Conservation (phyloP, 1,139 yeast species). For the Lodderomyces pseudojiufengensis region DNA sequence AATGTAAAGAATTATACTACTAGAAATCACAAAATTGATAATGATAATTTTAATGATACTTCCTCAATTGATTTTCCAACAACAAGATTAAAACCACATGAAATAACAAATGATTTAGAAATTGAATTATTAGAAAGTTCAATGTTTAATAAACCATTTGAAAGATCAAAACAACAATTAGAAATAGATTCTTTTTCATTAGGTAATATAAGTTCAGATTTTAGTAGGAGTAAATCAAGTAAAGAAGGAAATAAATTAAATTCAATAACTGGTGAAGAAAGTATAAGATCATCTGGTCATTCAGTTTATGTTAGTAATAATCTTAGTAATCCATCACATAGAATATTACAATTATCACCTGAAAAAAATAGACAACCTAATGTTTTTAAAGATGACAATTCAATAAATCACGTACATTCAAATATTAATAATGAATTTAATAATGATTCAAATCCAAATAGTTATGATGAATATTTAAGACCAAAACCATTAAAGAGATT, state of each 20-base stretch:
- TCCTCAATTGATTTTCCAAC: slow-evolving; percentile 9
- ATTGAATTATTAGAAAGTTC: slow-evolving; percentile 9
- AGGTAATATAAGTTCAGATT: neutral
- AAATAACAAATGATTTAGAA: slow-evolving; percentile 13
- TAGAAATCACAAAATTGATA: neutral
- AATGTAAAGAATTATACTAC: neutral
- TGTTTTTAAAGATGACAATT: neutral
- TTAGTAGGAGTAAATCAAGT: neutral
- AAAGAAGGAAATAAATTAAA: neutral
- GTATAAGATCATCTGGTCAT: no score
- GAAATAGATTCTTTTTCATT: neutral
- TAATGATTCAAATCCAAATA: no score
- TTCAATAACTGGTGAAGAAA: no score
- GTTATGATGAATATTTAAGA: neutral
- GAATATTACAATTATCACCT: no score
- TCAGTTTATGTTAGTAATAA: no score
- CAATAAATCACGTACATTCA: no score
- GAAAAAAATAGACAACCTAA: neutral
- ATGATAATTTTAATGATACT: slow-evolving; percentile 1
- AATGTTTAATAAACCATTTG: no score
- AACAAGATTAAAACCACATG: slow-evolving; percentile 10
- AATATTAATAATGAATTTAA: no score
- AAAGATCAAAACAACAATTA: no score
- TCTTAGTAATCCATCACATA: no score
- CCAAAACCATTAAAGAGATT: slow-evolving; percentile 12